A percentile compares a stretch with the other conserved stretches of the same genome.
Conservation (phyloP, 495 filamentous ascomycete genomes). For the Talaromyces wortmannii region DNA sequence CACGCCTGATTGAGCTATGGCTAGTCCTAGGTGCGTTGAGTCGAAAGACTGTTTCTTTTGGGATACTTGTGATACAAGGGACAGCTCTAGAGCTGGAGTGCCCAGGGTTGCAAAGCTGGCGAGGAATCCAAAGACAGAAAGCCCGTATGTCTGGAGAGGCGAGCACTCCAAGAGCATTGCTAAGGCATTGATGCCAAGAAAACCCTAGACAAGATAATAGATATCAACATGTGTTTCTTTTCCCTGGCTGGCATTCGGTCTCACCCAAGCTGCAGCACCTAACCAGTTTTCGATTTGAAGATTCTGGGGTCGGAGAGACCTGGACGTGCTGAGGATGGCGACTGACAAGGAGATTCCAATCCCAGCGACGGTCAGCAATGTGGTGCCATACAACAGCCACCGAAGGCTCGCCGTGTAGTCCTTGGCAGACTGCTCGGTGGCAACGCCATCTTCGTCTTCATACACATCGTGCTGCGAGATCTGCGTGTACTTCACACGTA, state of each 20-base stretch:
- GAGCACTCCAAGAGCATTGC: slow-evolving; percentile 28
- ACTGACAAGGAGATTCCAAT: slow-evolving; percentile 12
- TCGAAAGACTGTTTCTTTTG: slow-evolving; percentile 3
- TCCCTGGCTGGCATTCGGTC: slow-evolving; percentile 4
- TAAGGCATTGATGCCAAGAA: slow-evolving; percentile 23
- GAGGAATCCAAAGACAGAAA: slow-evolving; percentile 22
- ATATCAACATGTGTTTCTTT: not conserved
- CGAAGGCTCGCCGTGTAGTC: slow-evolving; percentile 25
- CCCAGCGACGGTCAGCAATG: slow-evolving; percentile 10
- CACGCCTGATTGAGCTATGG: slow-evolving; percentile 14
- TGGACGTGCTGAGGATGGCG: slow-evolving; percentile 14
- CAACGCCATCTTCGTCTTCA: slow-evolving; percentile 24
- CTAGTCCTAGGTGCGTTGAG: slow-evolving; percentile 10
- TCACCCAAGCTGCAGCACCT: slow-evolving; percentile 28
- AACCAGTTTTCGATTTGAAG: slow-evolving; percentile 19
- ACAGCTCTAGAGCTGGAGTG: slow-evolving; percentile 11
- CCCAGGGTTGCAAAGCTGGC: slow-evolving; percentile 17
- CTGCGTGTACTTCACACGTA: slow-evolving; percentile 4
- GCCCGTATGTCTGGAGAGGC: slow-evolving; percentile 18
- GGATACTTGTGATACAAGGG: slow-evolving; percentile 7
- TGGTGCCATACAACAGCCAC: slow-evolving; percentile 11
- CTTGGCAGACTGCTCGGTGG: slow-evolving; percentile 18
- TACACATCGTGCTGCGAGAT: slow-evolving; percentile 14
- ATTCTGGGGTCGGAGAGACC: not conserved
- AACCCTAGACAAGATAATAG: slow-evolving; percentile 8